phyloP scores from a whole-genome alignment of 495 filamentous ascomycete species.

The Clavariopsis aquatica region DNA sequence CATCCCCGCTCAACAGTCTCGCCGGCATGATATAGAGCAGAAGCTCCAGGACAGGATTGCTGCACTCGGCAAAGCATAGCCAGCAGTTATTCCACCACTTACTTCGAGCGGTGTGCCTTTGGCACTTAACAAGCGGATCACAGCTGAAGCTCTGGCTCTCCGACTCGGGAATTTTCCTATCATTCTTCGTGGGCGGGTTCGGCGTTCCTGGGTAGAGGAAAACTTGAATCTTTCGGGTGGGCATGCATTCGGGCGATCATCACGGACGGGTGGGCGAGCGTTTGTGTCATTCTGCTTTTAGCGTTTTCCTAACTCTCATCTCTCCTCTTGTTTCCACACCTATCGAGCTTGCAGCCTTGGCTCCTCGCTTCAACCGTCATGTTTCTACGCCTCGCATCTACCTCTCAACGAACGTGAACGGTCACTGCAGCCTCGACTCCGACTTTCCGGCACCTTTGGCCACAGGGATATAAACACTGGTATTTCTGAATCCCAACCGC shows the following conservation, averaged over 20 bases:
- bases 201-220: slow-evolving; percentile 19
- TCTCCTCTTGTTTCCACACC: too few relatives aligned
- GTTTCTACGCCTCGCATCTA: neutral
- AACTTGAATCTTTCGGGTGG: neutral
- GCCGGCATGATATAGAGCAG: slow-evolving; percentile 34
- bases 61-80: neutral
- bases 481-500: too few relatives aligned
- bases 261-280: neutral
- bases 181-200: neutral
- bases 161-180: neutral
- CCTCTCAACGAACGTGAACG: neutral
- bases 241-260: neutral
- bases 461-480: slow-evolving; percentile 5
- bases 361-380: neutral
- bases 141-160: neutral
- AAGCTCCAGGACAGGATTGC: slow-evolving; percentile 7
- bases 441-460: neutral
- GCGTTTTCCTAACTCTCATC: neutral
- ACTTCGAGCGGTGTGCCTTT: neutral
- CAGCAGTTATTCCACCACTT: neutral
- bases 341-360: too few relatives aligned
- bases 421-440: too few relatives aligned
- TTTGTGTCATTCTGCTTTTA: neutral
- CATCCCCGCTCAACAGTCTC: slow-evolving; percentile 28
- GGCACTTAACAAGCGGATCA: neutral